Evolutionary conservation across 2,329 filamentous ascomycete genomes (phyloP), one percentile per base, ranked within the genome.

Genomic region (Apiospora aurea): DNA sequence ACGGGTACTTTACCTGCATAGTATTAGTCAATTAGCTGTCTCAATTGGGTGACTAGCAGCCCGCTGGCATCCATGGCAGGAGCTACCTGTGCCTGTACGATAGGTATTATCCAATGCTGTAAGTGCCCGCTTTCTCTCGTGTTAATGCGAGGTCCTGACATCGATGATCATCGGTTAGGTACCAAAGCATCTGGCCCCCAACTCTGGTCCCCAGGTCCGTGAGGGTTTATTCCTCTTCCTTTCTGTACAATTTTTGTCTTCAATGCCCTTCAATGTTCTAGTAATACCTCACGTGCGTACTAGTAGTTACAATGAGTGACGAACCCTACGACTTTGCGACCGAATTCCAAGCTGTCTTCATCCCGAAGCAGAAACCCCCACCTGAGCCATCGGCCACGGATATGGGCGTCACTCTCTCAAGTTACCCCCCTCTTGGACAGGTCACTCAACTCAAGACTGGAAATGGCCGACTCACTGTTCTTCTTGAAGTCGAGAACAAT

Each of bases 401-500:
- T 1, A 86, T 85, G 82, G 80, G 80, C 8, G 78, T 81, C 47
- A 76, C 78, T 16, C 75, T 88, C 24, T 84, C 84, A 29, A 86
- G 85, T 73, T 91, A 90, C 77, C 95, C 95, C 16, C 90, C 94
- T 0, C 82, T 97, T 69, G 94, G 92, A 1, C 93, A 95, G 79
- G 87, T 93, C 34, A 95, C 94, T 1, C 86, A 89, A 68, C 78
- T 93, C 26, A 81, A 84, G 38, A 78, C 80, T 26, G 77, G 78
- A 2, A 75, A 87, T 77, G 84, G 92, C 51, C 79, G 80, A 0
- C 92, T 98, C 75, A 91, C 88, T 0, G 91, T 93, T 8, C 81
- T 95, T 16, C 85, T 97, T 44, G 91, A 95, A 76, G 89, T 92
- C 57, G 88, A 89, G 53, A 81, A 80, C 29, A 84, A 84, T 47